Evolutionary conservation across 2,329 filamentous ascomycete genomes (phyloP), one percentile per base, ranked within the genome.

Genomic region (Xylaria polymorpha): DNA sequence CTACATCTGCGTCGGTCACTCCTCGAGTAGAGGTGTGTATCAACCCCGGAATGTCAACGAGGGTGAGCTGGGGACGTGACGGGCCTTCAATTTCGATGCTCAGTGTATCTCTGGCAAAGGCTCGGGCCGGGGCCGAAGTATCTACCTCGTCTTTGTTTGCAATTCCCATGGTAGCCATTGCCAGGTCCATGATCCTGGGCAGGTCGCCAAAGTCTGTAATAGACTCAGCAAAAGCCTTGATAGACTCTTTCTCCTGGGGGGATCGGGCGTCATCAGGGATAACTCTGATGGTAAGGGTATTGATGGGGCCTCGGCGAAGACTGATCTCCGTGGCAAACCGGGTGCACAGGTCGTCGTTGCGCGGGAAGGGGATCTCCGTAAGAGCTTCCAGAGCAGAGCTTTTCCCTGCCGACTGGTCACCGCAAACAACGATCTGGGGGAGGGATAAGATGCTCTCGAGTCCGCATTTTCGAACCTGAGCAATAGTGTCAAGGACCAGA

Each of bases 301-400:
- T 20, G 20, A 9, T 69, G 75, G 9, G 81, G 9, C 50, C 39
- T 22, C 58, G 81, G 3, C 85, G 82, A 2, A 88, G 79, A 14
- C 85, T 81, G 12, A 89, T 79, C 71, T 89, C 85, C 0, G 85
- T 89, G 0, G 87, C 83, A 67, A 88, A 88, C 0, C 85, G 79
- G 0, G 87, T 88, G 71, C 86, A 89, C 0, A 87, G 73, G 46
- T 80, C 83, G 29, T 85, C 83, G n/a, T 85, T 83, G 1, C 78
- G 75, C 0, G 86, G 86, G 62, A 90, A 89, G 0, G 82, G 81
- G 0, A 90, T 82, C 7, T 84, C 82, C 0, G 86, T 86, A 22
- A 90, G 83, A 0, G 85, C 85, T 69, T 90, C 86, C 0, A 90
- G 79, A 0, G 88, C 84, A 0, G 86, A 88, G 53, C 84, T 87